Percentiles rank a stretch among this genome's conserved stretches.
Conservation (phyloP, 306 rosid species). For the Hippophae tibetana region DNA sequence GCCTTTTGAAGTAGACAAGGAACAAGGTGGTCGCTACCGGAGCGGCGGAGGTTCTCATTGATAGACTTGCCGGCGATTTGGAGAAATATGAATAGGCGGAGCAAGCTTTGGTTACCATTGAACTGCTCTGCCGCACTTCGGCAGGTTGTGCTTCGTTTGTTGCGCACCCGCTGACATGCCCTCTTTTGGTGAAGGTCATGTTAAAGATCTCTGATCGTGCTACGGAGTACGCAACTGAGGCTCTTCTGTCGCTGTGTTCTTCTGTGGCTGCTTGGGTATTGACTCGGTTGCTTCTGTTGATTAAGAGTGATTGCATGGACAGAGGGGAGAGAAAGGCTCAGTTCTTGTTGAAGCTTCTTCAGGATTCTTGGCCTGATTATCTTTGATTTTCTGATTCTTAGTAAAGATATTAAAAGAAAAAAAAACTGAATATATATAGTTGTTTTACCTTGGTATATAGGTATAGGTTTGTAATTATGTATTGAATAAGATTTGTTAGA, state of each 20-base stretch:
- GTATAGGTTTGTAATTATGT: too few relatives aligned
- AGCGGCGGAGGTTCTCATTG: slow-evolving; percentile 55
- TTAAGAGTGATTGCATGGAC: slow-evolving; percentile 89
- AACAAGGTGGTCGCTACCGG: slow-evolving; percentile 62
- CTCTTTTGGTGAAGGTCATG: slow-evolving; percentile 74
- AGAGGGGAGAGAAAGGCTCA: slow-evolving; percentile 93
- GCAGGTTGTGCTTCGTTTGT: slow-evolving; percentile 51
- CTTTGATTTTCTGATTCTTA: too few relatives aligned
- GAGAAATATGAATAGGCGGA: slow-evolving; percentile 76
- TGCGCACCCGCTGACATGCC: slow-evolving; percentile 66
- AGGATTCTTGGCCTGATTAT: slow-evolving; percentile 98
- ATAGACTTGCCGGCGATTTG: slow-evolving; percentile 56
- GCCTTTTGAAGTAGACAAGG: slow-evolving; percentile 68
- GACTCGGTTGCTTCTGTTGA: slow-evolving; percentile 67
- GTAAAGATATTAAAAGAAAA: too few relatives aligned
- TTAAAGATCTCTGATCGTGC: slow-evolving; percentile 76
- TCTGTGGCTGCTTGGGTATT: slow-evolving; percentile 74
- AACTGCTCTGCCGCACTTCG: slow-evolving; percentile 63
- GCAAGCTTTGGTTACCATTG: slow-evolving; percentile 74
- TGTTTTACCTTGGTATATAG: too few relatives aligned
- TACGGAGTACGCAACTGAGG: slow-evolving; percentile 90
- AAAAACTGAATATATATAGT: too few relatives aligned
- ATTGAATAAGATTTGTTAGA: too few relatives aligned
- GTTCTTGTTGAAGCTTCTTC: slow-evolving; percentile 76
- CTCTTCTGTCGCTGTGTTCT: slow-evolving; percentile 69